Evolutionary conservation across 257 asterid species (phyloP).

Genomic region (Petunia axillaris): DNA sequence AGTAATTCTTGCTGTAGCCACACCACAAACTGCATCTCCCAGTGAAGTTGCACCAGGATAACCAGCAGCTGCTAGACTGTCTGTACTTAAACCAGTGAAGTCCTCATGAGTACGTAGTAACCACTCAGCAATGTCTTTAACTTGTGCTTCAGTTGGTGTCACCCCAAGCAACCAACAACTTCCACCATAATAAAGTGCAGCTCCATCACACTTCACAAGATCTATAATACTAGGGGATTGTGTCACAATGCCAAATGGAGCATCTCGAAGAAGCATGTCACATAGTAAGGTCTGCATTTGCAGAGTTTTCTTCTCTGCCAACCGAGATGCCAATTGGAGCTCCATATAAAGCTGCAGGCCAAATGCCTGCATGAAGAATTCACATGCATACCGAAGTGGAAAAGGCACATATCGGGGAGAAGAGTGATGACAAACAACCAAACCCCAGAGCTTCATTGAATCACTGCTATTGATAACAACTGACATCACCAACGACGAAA

Average conservation of each 20-base stretch:
- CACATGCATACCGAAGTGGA: constrained; percentile 62
- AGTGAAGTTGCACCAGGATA: constrained; percentile 54
- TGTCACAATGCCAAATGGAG: constrained; percentile 57
- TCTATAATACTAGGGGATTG: constrained; percentile 66
- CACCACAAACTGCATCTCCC: constrained; percentile 67
- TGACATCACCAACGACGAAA: constrained; percentile 64
- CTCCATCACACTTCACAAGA: constrained; percentile 76
- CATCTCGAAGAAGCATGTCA: constrained; percentile 64
- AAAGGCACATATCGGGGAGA: constrained; percentile 54
- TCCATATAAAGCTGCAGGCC: constrained; percentile 58
- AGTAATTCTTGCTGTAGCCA: constrained; percentile 57
- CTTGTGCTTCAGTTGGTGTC: constrained; percentile 60
- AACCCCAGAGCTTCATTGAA: constrained; percentile 63
- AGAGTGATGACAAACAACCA: constrained; percentile 70
- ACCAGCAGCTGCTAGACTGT: constrained; percentile 58
- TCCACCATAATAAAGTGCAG: constrained; percentile 54
- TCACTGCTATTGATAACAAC: constrained; percentile 40
- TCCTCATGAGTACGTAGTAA: constrained; percentile 43
- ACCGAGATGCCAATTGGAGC: constrained; percentile 55
- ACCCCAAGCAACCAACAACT: constrained; percentile 67
- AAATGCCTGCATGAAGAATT: constrained; percentile 63
- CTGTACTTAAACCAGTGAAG: constrained; percentile 59
- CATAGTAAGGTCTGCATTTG: constrained; percentile 57
- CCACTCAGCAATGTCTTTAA: constrained; percentile 55
- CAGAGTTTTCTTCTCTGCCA: constrained; percentile 58